A percentile compares a stretch with the other conserved stretches of the same genome.
These are phyloP conservation scores for Ilex aquifolium DNA, from an alignment of 257 asterid species.

Conservation along the genomic window DNA sequence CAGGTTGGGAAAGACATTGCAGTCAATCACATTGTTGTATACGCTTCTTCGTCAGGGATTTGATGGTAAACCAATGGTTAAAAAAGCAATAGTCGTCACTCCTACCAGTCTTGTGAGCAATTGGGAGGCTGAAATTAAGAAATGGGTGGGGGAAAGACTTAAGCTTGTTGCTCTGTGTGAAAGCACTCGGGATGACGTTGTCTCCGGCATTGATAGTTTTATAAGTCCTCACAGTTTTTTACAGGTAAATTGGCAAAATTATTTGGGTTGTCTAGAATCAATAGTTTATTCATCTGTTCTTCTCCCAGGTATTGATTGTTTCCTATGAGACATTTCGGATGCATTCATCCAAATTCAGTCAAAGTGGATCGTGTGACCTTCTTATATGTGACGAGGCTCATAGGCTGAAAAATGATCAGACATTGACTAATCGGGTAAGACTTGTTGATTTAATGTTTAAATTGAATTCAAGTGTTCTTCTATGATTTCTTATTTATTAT, in stretches of 20 bases:
- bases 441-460: slow-evolving; percentile 8
- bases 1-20: slow-evolving; percentile 96
- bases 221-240: slow-evolving; percentile 39
- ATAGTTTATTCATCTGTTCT: slow-evolving; percentile 7
- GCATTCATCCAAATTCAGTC: slow-evolving; percentile 77
- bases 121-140: slow-evolving; percentile 95
- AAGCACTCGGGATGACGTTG: slow-evolving; percentile 82
- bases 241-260: slow-evolving; percentile 46
- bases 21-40: slow-evolving; percentile 84
- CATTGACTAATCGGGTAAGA: slow-evolving; percentile 92
- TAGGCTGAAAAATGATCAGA: slow-evolving; percentile 92
- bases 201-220: slow-evolving; percentile 73
- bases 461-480: neutral
- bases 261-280: slow-evolving; percentile 13
- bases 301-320: slow-evolving; percentile 72
- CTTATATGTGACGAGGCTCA: slow-evolving; percentile 99
- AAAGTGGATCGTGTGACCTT: slow-evolving; percentile 82
- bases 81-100: slow-evolving; percentile 84
- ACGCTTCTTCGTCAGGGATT: slow-evolving; percentile 91
- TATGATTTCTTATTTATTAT: slow-evolving; percentile 2
- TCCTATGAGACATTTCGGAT: slow-evolving; percentile 97
- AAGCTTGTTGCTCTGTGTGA: slow-evolving; percentile 94
- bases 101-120: slow-evolving; percentile 97
- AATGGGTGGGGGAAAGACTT: slow-evolving; percentile 95
- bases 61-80: slow-evolving; percentile 86